Evolutionary conservation across 1,284 basidiomycete species (phyloP).

Genomic region (Trichosporon coremiiforme): DNA sequence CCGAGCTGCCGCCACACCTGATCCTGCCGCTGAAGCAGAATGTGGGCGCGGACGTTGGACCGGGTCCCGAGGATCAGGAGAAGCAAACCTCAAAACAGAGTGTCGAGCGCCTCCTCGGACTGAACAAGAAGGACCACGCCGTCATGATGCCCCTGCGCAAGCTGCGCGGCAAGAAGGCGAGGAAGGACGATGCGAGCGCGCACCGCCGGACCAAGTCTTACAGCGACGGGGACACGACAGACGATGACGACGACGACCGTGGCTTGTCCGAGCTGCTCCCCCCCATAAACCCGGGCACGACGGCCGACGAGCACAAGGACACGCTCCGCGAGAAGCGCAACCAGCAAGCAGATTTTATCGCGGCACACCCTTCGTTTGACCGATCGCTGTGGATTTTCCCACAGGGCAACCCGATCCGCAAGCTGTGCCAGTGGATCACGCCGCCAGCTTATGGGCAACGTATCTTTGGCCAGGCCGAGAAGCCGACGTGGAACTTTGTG

Average conservation of each 20-base stretch:
- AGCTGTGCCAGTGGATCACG: slow-evolving; percentile 80
- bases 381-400: slow-evolving; percentile 87
- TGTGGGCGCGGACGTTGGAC: slow-evolving; percentile 65
- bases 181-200: background rate
- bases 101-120: slow-evolving; percentile 42
- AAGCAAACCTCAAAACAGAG: slow-evolving; percentile 34
- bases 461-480: slow-evolving; percentile 73
- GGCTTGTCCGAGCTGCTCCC: slow-evolving; percentile 52
- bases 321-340: slow-evolving; percentile 72
- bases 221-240: slow-evolving; percentile 2
- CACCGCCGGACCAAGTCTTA: slow-evolving; percentile 6
- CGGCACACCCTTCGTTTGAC: slow-evolving; percentile 86
- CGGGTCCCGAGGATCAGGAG: slow-evolving; percentile 15
- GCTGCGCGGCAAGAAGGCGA: slow-evolving; percentile 2
- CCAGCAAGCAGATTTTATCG: slow-evolving; percentile 83
- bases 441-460: slow-evolving; percentile 81
- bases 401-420: slow-evolving; percentile 74
- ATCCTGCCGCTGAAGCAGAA: slow-evolving; percentile 75
- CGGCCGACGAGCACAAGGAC: slow-evolving; percentile 58
- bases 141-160: slow-evolving; percentile 17
- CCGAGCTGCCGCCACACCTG: slow-evolving; percentile 69
- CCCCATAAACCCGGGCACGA: slow-evolving; percentile 41
- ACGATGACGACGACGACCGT: slow-evolving; percentile 44
- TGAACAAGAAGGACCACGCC: slow-evolving; percentile 28
- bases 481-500: slow-evolving; percentile 67